phyloP scores from a whole-genome alignment of 1,139 yeast genomes.

The Zygosaccharomyces sapae region DNA sequence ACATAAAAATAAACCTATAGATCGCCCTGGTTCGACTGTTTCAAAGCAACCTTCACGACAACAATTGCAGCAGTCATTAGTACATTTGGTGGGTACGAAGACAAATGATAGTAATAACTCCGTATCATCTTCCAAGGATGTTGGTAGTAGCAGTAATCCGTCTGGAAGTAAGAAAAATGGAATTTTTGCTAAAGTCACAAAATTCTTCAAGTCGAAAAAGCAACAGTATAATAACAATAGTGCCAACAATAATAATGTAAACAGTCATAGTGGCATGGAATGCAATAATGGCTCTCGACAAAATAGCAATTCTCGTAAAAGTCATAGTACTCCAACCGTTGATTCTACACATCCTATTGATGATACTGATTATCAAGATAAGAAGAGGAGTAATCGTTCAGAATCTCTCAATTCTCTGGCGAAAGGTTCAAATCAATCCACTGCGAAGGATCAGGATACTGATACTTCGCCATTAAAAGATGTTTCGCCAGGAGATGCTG shows the following conservation, averaged over 20 bases:
- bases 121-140: neutral
- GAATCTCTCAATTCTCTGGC: conserved; percentile 13
- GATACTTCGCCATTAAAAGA: conserved; percentile 1
- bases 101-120: conserved; percentile 3
- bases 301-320: conserved; percentile 12
- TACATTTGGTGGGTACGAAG: conserved; percentile 2
- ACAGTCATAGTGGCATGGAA: neutral
- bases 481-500: neutral
- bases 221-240: conserved; percentile 7
- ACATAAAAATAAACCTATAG: conserved; percentile 7
- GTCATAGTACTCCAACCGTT: conserved; percentile 7
- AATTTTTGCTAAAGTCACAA: conserved; percentile 18
- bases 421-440: conserved; percentile 6
- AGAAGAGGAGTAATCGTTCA: conserved; percentile 15
- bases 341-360: conserved; percentile 5
- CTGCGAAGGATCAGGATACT: conserved; percentile 8
- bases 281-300: neutral
- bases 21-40: conserved; percentile 7
- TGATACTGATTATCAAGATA: conserved; percentile 5
- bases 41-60: neutral
- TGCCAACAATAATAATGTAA: neutral
- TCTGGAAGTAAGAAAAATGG: conserved; percentile 8
- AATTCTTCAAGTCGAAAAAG: conserved; percentile 23
- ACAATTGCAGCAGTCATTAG: neutral
- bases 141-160: conserved; percentile 7